Evolutionary conservation across 2,329 filamentous ascomycete species (phyloP).

Genomic region (Fusarium heterosporum): DNA sequence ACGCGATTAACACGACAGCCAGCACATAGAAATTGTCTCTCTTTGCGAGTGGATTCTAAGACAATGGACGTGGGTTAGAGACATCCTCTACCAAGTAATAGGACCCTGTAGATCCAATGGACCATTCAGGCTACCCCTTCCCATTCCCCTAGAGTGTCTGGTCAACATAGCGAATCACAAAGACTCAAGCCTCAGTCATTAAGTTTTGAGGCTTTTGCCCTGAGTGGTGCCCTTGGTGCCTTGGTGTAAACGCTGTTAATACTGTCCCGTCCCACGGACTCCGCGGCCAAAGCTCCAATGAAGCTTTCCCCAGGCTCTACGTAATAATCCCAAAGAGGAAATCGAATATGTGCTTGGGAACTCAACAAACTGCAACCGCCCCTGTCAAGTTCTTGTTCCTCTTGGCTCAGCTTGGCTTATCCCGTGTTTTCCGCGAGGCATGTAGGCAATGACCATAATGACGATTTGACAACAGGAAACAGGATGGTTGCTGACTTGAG

Average conservation of each 20-base stretch:
- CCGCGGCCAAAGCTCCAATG: conserved; percentile 18
- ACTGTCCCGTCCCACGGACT: not conserved
- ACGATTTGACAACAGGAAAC: conserved; percentile 14
- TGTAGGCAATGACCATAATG: conserved; percentile 16
- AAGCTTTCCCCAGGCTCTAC: conserved; percentile 36
- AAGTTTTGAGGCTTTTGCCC: conserved; percentile 5
- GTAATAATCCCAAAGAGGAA: conserved; percentile 35
- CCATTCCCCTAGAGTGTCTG: conserved; percentile 29
- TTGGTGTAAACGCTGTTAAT: not conserved
- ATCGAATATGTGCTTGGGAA: conserved; percentile 18
- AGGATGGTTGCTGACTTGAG: conserved; percentile 4
- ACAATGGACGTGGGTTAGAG: conserved; percentile 32
- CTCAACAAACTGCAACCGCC: conserved; percentile 41
- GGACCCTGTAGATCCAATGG: conserved; percentile 46
- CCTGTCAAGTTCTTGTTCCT: conserved; percentile 16
- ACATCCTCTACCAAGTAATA: conserved; percentile 32
- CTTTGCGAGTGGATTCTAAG: conserved; percentile 30
- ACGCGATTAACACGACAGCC: conserved; percentile 7
- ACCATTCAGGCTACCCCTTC: conserved; percentile 29
- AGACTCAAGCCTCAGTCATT: conserved; percentile 34
- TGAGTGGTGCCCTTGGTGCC: too few relatives aligned
- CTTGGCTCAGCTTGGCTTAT: conserved; percentile 19
- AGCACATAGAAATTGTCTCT: conserved; percentile 8
- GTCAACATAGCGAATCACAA: conserved; percentile 25
- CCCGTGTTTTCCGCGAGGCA: conserved; percentile 19